Conservation (phyloP, 768 basidiomycete genomes). For the Boletus reticulatus region DNA sequence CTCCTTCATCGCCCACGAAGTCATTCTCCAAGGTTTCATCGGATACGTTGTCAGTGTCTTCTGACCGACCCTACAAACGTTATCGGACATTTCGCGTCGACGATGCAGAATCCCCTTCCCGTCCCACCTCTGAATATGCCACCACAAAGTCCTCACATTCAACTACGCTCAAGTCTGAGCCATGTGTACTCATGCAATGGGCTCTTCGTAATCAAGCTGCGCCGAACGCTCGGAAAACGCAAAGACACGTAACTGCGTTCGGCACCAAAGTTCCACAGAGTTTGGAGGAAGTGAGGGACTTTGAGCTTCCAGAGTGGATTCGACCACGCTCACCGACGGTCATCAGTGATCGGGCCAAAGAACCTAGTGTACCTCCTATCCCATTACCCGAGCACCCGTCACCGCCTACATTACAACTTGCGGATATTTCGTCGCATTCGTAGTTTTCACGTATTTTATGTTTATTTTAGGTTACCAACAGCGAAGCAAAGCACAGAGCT, state of each 20-base stretch:
- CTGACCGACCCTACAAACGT: slow-evolving; percentile 32
- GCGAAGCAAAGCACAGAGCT: neutral
- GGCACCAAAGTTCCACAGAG: slow-evolving; percentile 54
- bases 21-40: slow-evolving; percentile 30
- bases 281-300: slow-evolving; percentile 50
- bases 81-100: slow-evolving; percentile 18
- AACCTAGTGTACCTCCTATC: neutral
- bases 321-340: slow-evolving; percentile 20
- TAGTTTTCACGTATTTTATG: slow-evolving; percentile 27
- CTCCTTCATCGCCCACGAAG: slow-evolving; percentile 22
- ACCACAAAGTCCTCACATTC: slow-evolving; percentile 7
- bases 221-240: slow-evolving; percentile 46
- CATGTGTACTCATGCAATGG: slow-evolving; percentile 44
- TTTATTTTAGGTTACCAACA: slow-evolving; percentile 24
- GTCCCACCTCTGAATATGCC: slow-evolving; percentile 18
- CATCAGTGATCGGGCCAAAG: slow-evolving; percentile 5
- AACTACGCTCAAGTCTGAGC: slow-evolving; percentile 20
- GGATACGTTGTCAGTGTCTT: slow-evolving; percentile 26
- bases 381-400: slow-evolving; percentile 1
- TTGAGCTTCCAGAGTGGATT: slow-evolving; percentile 57
- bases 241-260: slow-evolving; percentile 57
- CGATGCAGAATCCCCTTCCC: slow-evolving; percentile 25
- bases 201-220: slow-evolving; percentile 48
- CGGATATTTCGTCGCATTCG: slow-evolving; percentile 3
- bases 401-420: slow-evolving; percentile 13